Evolutionary conservation across 352 stramenopile genomes (phyloP).

Genomic region (Globisporangium apiculatum): DNA sequence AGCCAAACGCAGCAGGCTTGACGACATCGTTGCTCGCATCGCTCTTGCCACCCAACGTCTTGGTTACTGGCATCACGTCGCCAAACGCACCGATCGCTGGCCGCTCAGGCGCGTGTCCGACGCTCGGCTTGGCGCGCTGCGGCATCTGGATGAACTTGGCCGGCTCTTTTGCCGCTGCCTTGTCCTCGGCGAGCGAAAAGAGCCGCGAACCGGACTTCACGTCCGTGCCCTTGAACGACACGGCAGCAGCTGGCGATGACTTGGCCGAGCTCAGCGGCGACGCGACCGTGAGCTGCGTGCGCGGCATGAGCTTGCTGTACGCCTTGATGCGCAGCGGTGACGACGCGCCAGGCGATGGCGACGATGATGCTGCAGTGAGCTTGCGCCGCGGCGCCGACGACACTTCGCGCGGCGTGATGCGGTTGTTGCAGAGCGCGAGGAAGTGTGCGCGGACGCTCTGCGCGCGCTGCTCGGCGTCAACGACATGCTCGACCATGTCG

Average conservation of each 20-base stretch:
- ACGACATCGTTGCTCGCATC: not conserved
- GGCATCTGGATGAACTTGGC: conserved; percentile 43
- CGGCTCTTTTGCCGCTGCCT: conserved; percentile 34
- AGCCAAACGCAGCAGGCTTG: conserved; percentile 9
- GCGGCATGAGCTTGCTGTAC: conserved; percentile 66
- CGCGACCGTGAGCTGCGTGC: conserved; percentile 53
- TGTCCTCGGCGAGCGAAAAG: conserved; percentile 52
- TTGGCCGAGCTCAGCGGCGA: conserved; percentile 54
- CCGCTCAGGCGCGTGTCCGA: conserved; percentile 31
- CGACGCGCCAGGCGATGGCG: conserved; percentile 12
- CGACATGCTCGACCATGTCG: conserved; percentile 42
- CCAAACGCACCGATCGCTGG: conserved; percentile 16
- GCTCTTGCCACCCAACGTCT: not conserved
- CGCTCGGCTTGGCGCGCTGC: conserved; percentile 27
- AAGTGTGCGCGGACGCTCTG: conserved; percentile 43
- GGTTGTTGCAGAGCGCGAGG: conserved; percentile 52
- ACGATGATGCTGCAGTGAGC: conserved; percentile 6
- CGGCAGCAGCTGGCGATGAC: conserved; percentile 19
- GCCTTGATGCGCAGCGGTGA: conserved; percentile 35
- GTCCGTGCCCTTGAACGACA: conserved; percentile 52
- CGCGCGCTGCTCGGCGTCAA: conserved; percentile 32
- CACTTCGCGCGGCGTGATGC: conserved; percentile 48
- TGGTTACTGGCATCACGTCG: not conserved
- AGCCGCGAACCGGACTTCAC: conserved; percentile 53
- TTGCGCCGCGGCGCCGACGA: conserved; percentile 37